Base-by-base conservation (phyloP, 2,329 filamentous ascomycete genomes). In the Botrytis galanthina region DNA sequence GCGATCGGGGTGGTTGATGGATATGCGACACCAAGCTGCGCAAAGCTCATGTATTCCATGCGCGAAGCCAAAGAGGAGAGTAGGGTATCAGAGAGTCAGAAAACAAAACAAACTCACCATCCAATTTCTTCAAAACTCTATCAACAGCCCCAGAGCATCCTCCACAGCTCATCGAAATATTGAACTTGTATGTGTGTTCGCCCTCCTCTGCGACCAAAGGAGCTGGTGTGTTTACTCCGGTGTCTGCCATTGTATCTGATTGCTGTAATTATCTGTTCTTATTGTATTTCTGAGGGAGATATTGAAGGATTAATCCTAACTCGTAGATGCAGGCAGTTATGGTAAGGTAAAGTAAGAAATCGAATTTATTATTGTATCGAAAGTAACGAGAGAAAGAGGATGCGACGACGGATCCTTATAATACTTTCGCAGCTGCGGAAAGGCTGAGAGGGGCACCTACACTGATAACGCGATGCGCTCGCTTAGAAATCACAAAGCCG, bases 81-180 rank as follows among this genome's bases (percentile, higher is more conserved):
- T 35, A 6, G 7, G 29, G 0, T 4, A 73, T 20, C 0, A 42
- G 18, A 26, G 54, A 60, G 48, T 72, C 70, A 39, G 72, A 26
- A 63, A 74, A 59, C 69, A 46, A 42, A 59, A 61, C 75, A 89
- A 77, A 82, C 57, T 60, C 9, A 97, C 95, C 94, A 32, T 97
- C 92, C 3, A 97, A 90, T 86, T 94, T 97, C 86, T 93, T 95
- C 77, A 99, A 90, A 63, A 98, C 94, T 70, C 94, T 89, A 84
- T 97, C 93, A 62, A 99, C 88, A 78, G 96, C 96, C 80, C 95
- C 94, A 63, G 95, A 98, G 91, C 96, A 99, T 83, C 96, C 96
- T 82, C 93, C 90, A 86, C 96, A 99, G 87, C 87, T 92, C 96
- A 99, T 99, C 84, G 86, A 87, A 83, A 98, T 90, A 84, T 95